These are phyloP conservation scores for Lepidium aucheri DNA, from an alignment of 345 rosid species.

Conservation along the genomic window DNA sequence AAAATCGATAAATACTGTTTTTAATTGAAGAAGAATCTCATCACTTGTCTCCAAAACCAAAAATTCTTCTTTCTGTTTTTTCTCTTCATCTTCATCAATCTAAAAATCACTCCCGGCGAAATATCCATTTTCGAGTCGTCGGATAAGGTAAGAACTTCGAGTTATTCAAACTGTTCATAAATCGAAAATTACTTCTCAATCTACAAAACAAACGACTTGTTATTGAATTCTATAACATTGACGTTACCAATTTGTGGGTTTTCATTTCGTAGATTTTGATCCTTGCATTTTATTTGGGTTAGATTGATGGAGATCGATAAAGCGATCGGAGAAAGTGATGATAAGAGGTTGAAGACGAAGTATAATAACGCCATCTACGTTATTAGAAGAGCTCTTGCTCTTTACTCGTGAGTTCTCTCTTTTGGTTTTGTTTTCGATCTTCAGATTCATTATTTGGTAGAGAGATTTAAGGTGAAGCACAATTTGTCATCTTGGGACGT, in stretches of 20 bases:
- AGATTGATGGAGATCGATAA: constrained; percentile 78
- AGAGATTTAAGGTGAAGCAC: background rate
- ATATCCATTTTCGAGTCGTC: constrained; percentile 2
- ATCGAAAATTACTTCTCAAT: background rate
- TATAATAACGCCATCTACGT: constrained; percentile 84
- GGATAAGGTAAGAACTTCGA: constrained; percentile 1
- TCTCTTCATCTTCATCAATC: constrained; percentile 8
- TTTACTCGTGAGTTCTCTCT: constrained; percentile 63
- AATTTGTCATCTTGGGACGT: background rate
- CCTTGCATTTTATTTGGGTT: constrained; percentile 5
- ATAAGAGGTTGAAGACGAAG: constrained; percentile 85
- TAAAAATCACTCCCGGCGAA: background rate
- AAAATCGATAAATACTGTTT: background rate
- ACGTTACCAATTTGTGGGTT: background rate
- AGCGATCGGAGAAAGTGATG: constrained; percentile 79
- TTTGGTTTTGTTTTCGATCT: background rate
- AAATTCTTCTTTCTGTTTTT: background rate
- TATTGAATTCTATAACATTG: background rate
- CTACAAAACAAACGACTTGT: background rate
- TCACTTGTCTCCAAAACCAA: constrained; percentile 5
- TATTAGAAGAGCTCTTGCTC: constrained; percentile 78
- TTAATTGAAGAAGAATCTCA: constrained; percentile 9
- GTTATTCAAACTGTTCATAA: background rate
- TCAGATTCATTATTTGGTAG: background rate
- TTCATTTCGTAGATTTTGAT: constrained; percentile 3